Evolutionary conservation across 1,284 basidiomycete genomes (phyloP), one percentile per base, ranked within the genome.

Genomic region (Naganishia albida): DNA sequence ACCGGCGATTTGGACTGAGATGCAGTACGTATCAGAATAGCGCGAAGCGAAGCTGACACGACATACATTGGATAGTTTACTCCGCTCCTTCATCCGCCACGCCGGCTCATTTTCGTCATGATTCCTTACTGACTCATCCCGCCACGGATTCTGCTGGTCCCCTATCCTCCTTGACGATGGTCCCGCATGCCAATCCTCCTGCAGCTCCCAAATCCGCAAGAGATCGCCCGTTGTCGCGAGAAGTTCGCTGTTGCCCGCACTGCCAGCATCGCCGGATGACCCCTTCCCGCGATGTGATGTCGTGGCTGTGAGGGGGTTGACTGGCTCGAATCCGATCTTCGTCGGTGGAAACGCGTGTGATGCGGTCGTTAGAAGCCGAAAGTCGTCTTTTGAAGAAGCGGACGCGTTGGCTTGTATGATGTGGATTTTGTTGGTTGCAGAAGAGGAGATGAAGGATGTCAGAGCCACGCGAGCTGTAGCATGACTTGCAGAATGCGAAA

Each of bases 181-280:
- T 10, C 13, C 16, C 10, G 43, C 52, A 48, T 55, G 26, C 56
- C 70, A 48, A 20, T 68, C 69, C 69, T 70, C 71, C 83, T 73
- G 88, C 85, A 76, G 83, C 77, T 95, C 92, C 86, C 90, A 96
- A 67, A 96, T 85, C 70, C 92, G 83, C 72, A 97, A 76, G 63
- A 91, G 89, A 75, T 96, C 93, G 26, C 90, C 90, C 0, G 91
- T 93, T 4, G 91, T 94, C 15, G 93, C 93, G 18, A 97, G 82
- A 59, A 95, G 79, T 78, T 96, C 93, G 2, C 73, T 56, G 12
- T 52, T 28, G 18, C 52, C 53, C 23, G 44, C 70, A 20, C 69
- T 70, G 8, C 68, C 70, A 6, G 69, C 62, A 20, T 64, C 64
- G 1, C 62, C 38, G 16, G 73, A 59, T n/a, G 72, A 72, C 51